Base-by-base conservation (phyloP, 139 green algal genomes). In the Chlamydomonas sphaeroides region DNA sequence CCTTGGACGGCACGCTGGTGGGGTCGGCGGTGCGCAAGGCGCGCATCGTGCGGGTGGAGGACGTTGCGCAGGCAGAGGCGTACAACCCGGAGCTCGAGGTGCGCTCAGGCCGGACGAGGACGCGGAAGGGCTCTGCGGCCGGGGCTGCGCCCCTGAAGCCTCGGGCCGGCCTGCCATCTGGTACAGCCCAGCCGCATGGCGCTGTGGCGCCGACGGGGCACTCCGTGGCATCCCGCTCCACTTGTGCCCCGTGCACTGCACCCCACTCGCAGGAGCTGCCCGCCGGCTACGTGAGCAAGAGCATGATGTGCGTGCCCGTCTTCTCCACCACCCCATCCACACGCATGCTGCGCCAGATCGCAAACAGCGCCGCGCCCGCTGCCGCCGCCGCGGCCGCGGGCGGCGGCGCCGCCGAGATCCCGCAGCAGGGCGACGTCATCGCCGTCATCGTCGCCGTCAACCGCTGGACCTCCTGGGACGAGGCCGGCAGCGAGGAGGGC, bases 71-170 rank as follows among this genome's bases (percentile, higher is more conserved):
- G 8, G 73, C 42, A 26, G 30, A 26, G 2, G 53, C 56, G 35
- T 80, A 62, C 56, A 80, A 70, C 56, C 5, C 39, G 8, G 73
- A 80, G n/a, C 73, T 80, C 26, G 73, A 80, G 73, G 71, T 79
- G 36, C 6, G 71, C 4, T 5, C 6, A 11, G 53, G 53, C 11
- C 14, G 45, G n/a, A n/a, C n/a, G n/a, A n/a, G n/a, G n/a, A n/a
- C n/a, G n/a, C n/a, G n/a, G n/a, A n/a, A n/a, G n/a, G n/a, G n/a
- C n/a, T n/a, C n/a, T n/a, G n/a, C n/a, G n/a, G n/a, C n/a, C n/a
- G n/a, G n/a, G n/a, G n/a, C n/a, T n/a, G n/a, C n/a, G n/a, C n/a
- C n/a, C n/a, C n/a, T n/a, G n/a, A n/a, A n/a, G n/a, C n/a, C n/a
- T n/a, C n/a, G n/a, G n/a, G n/a, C n/a, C n/a, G n/a, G n/a, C n/a